These are phyloP conservation scores for Aspergillus sojae DNA, from an alignment of 2,329 filamentous ascomycete species.

Conservation along the genomic window DNA sequence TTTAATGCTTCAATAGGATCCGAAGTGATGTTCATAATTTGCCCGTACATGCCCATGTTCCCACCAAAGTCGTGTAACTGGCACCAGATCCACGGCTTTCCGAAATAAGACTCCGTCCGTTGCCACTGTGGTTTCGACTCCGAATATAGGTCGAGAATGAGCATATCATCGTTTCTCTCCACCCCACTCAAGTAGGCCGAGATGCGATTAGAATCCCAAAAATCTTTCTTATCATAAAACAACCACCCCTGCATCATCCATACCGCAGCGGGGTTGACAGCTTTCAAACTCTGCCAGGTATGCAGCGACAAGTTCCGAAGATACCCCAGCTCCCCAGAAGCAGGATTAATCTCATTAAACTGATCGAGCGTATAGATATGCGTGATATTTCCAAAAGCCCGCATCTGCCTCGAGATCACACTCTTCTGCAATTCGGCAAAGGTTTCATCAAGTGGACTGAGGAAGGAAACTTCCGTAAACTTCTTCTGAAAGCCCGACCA, in stretches of 20 bases:
- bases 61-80: constrained; percentile 56
- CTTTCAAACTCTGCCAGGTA: constrained; percentile 39
- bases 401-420: background rate
- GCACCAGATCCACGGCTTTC: constrained; percentile 60
- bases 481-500: background rate
- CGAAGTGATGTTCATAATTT: constrained; percentile 51
- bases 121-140: constrained; percentile 56
- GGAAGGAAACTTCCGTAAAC: constrained; percentile 6
- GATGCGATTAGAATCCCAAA: constrained; percentile 47
- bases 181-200: background rate
- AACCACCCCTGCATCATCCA: constrained; percentile 61
- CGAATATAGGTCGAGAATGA: constrained; percentile 56
- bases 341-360: background rate
- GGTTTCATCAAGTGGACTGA: background rate
- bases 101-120: constrained; percentile 45
- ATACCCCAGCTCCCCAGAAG: background rate
- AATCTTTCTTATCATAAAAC: constrained; percentile 49
- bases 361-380: background rate
- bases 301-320: background rate
- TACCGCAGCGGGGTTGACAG: constrained; percentile 51
- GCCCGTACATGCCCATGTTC: constrained; percentile 55
- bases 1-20: background rate
- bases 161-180: constrained; percentile 16
- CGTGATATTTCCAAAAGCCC: background rate
- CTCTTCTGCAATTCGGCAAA: background rate